Conservation (phyloP, 2,329 filamentous ascomycete genomes). For the Didymella glomerata region DNA sequence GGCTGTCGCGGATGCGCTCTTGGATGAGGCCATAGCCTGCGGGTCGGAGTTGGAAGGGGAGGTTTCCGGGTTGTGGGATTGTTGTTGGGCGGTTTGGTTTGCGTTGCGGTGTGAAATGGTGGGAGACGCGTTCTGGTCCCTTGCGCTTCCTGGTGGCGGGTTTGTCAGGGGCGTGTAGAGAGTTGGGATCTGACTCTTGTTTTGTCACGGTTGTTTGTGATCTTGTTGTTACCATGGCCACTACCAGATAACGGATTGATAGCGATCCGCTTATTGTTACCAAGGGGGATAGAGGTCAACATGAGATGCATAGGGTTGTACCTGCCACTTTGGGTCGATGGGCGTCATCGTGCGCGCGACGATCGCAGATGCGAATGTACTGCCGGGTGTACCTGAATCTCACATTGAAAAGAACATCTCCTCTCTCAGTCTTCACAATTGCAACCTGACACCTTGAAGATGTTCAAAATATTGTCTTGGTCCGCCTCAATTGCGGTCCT, state of each 20-base stretch:
- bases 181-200: background rate
- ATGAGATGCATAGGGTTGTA: constrained; percentile 10
- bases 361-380: background rate
- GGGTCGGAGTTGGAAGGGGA: constrained; percentile 36
- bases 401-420: background rate
- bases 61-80: constrained; percentile 28
- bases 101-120: constrained; percentile 21
- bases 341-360: constrained; percentile 12
- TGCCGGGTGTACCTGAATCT: background rate
- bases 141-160: constrained; percentile 8
- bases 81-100: constrained; percentile 24
- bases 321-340: constrained; percentile 10
- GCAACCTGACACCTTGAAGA: background rate
- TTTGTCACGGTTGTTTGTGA: constrained; percentile 5
- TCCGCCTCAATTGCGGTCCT: background rate
- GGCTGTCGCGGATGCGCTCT: constrained; percentile 76
- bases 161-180: background rate
- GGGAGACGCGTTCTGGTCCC: constrained; percentile 4
- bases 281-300: constrained; percentile 1
- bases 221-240: constrained; percentile 19
- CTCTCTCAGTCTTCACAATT: background rate
- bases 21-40: constrained; percentile 79
- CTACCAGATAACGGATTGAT: constrained; percentile 1
- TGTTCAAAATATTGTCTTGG: background rate
- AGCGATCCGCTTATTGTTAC: constrained; percentile 3